Conservation (phyloP, 345 rosid species). For the Syzygium oleosum region DNA sequence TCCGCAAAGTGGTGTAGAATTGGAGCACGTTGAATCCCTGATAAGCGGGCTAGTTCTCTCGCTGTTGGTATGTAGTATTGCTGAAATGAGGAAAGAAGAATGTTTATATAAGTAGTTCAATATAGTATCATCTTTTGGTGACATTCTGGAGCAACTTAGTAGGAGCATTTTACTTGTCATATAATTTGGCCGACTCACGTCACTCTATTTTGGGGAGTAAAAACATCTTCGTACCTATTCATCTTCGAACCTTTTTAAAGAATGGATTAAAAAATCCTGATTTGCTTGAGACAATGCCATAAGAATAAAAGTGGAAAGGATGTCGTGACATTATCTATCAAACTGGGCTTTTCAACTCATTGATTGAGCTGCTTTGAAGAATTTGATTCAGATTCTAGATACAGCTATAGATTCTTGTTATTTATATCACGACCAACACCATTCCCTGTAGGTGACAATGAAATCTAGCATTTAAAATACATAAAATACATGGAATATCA, state of each 20-base stretch:
- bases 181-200: neutral
- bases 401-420: neutral
- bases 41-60: conserved; percentile 81
- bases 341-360: neutral
- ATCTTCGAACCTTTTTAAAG: neutral
- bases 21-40: conserved; percentile 84
- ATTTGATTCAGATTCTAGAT: neutral
- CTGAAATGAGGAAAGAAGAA: conserved; percentile 15
- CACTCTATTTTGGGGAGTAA: neutral
- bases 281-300: neutral
- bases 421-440: neutral
- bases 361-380: neutral
- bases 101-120: neutral
- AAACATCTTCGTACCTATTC: neutral
- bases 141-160: neutral
- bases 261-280: neutral
- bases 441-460: neutral
- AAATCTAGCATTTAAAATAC: neutral
- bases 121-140: neutral
- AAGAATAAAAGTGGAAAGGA: neutral
- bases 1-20: conserved; percentile 95
- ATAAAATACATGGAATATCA: neutral
- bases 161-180: neutral
- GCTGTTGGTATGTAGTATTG: conserved; percentile 90
- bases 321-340: neutral